Evolutionary conservation across 768 basidiomycete species (phyloP).

Genomic region (Leccinum aurantiacum): DNA sequence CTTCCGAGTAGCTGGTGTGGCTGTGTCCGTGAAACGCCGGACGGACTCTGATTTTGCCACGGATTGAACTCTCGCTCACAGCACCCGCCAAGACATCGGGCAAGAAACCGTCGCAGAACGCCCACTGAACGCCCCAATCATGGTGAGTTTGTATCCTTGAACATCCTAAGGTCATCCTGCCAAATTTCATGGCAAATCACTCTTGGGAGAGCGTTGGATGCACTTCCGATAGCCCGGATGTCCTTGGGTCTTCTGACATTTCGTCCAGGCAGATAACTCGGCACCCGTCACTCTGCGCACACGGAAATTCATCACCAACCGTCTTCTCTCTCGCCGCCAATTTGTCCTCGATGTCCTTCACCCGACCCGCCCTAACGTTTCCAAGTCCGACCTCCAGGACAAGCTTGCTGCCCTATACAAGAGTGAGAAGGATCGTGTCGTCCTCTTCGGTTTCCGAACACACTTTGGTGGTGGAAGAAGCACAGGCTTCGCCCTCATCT

Average conservation of each 20-base stretch:
- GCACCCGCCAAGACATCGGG: constrained; percentile 30
- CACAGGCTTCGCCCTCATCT: constrained; percentile 96
- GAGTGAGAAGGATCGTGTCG: constrained; percentile 84
- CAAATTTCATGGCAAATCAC: constrained; percentile 11
- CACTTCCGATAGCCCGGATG: constrained; percentile 22
- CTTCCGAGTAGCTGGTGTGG: constrained; percentile 23
- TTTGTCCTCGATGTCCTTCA: constrained; percentile 95
- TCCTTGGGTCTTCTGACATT: constrained; percentile 15
- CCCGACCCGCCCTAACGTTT: constrained; percentile 92
- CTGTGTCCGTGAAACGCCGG: constrained; percentile 46
- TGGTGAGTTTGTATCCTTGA: constrained; percentile 34
- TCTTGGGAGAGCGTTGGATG: constrained; percentile 29
- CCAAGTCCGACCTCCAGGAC: constrained; percentile 87
- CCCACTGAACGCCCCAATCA: constrained; percentile 27
- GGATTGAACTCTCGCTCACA: constrained; percentile 10
- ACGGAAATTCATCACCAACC: constrained; percentile 99
- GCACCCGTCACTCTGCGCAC: constrained; percentile 95
- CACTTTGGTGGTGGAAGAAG: constrained; percentile 98
- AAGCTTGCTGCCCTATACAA: constrained; percentile 94
- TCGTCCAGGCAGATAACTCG: constrained; percentile 66
- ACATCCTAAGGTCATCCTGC: neutral
- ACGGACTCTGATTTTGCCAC: constrained; percentile 30
- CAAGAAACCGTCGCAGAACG: constrained; percentile 24
- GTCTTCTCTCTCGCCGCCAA: constrained; percentile 92
- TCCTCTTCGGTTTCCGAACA: constrained; percentile 92